Base-by-base conservation (phyloP, 2,329 filamentous ascomycete species). In the Chaetomium olivaceum region DNA sequence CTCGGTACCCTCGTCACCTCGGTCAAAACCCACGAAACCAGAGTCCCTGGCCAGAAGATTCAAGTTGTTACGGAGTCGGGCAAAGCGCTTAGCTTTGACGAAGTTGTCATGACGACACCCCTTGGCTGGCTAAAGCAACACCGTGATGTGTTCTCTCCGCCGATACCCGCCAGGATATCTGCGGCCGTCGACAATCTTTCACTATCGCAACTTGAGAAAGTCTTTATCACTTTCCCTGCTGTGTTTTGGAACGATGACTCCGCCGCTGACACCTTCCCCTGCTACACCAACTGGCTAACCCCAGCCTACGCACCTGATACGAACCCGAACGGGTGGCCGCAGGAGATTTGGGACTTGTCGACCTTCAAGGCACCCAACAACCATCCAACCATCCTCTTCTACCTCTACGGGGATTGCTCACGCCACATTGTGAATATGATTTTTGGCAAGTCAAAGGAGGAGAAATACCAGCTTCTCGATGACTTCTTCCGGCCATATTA, bases 401-500 rank as follows among this genome's bases (percentile, higher is more conserved):
- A 54, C 51, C 51, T 54, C 25, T 54, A 29, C 51, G 51, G 51
- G 12, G 51, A 54, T n/a, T 54, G 23, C 51, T 12, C 51, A 25
- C 51, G 25, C 14, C 25, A 54, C 51, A 54, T 54, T 31, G 51
- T 54, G 23, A 31, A 54, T 25, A 16, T 31, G 51, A 54, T 54
- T 23, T n/a, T 29, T 25, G 51, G 51, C 11, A 12, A 54, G 27
- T 12, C 51, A 12, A 12, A 23, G 8, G 51, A 54, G 23, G 51
- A 54, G 27, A 54, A 54, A 21, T 25, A 54, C 19, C 51, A 23
- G 23, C 27, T 60, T 1, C 46, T 60, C n/a, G 58, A 60, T 19
- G 43, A 23, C n/a, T 60, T 60, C 77, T 86, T 91, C 74, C 68
- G 78, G 0, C 89, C 89, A 0, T 92, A 90, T 76, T 88, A 85